Conservation (phyloP, 2,329 filamentous ascomycete species). For the Claviceps spartinae region DNA sequence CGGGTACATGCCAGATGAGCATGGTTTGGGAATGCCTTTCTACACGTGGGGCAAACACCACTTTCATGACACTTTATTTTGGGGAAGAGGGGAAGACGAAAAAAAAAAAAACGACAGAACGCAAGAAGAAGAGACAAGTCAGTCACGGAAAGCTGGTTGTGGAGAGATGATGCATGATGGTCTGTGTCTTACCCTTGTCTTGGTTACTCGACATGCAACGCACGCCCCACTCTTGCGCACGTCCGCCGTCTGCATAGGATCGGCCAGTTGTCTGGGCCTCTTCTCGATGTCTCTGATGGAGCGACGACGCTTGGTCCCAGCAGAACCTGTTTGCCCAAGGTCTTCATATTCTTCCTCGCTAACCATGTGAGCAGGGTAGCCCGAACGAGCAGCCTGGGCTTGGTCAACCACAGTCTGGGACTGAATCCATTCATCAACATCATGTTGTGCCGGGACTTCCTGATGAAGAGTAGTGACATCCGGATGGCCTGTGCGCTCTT, state of each 20-base stretch:
- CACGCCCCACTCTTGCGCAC: constrained; percentile 36
- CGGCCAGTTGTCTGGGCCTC: constrained; percentile 23
- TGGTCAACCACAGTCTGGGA: constrained; percentile 18
- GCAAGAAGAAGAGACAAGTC: constrained; percentile 6
- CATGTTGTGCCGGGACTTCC: constrained; percentile 18
- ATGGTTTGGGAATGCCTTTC: constrained; percentile 27
- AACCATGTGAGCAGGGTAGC: constrained; percentile 20
- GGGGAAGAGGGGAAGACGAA: not conserved
- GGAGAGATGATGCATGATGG: constrained; percentile 6
- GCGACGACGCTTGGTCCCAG: constrained; percentile 23
- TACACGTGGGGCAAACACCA: constrained; percentile 28
- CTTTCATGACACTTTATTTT: constrained; percentile 22
- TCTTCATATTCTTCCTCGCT: constrained; percentile 16
- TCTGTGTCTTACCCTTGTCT: constrained; percentile 29
- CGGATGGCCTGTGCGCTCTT: constrained; percentile 17
- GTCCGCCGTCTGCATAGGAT: constrained; percentile 32
- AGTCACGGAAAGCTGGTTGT: constrained; percentile 10
- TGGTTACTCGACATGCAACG: constrained; percentile 33
- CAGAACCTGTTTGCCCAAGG: constrained; percentile 11
- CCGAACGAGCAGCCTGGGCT: constrained; percentile 17
- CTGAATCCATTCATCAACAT: constrained; percentile 27
- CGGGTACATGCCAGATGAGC: constrained; percentile 27
- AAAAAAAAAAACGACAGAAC: not conserved
- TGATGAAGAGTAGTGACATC: constrained; percentile 21
- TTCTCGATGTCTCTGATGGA: constrained; percentile 20